Percentiles rank a stretch among this genome's conserved stretches.
Evolutionary conservation across 805 yeast species (phyloP).

Genomic region (Wickerhamomyces chaumierensis): DNA sequence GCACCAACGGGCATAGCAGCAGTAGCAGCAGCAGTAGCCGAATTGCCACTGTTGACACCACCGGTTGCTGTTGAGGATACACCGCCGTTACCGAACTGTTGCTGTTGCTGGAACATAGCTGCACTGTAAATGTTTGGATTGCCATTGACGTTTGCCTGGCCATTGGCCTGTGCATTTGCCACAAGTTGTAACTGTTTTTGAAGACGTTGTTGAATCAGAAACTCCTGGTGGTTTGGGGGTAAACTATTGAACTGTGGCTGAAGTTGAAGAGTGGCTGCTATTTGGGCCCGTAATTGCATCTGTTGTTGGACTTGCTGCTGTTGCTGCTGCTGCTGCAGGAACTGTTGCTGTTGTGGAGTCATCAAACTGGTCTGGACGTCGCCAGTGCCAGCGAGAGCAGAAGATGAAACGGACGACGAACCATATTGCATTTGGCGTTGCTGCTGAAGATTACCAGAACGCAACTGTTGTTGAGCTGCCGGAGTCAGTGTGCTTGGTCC

Average conservation of each 20-base stretch:
- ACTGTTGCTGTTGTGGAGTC: slow-evolving; percentile 12
- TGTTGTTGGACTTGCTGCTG: slow-evolving; percentile 6
- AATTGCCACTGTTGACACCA: background rate
- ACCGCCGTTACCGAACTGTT: too few relatives aligned
- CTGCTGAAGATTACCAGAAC: background rate
- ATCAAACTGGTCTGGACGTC: slow-evolving; percentile 12
- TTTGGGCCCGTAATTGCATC: background rate
- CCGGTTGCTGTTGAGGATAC: background rate
- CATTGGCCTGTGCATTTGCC: too few relatives aligned
- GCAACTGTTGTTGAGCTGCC: slow-evolving; percentile 1
- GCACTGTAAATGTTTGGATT: too few relatives aligned
- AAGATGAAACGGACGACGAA: too few relatives aligned
- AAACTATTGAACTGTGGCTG: slow-evolving; percentile 7
- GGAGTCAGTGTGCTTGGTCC: background rate
- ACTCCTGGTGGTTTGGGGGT: slow-evolving; percentile 6
- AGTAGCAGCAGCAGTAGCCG: too few relatives aligned
- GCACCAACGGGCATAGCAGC: too few relatives aligned
- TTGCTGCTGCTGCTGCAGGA: background rate
- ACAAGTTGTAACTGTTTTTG: too few relatives aligned
- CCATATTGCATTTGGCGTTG: slow-evolving; percentile 3
- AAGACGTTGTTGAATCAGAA: slow-evolving; percentile 2
- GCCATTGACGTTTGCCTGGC: too few relatives aligned
- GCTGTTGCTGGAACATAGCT: too few relatives aligned
- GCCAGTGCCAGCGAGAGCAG: slow-evolving; percentile 10
- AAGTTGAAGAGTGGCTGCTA: background rate